Conservation (phyloP, 331 rosid genomes). For the Cydonia oblonga region DNA sequence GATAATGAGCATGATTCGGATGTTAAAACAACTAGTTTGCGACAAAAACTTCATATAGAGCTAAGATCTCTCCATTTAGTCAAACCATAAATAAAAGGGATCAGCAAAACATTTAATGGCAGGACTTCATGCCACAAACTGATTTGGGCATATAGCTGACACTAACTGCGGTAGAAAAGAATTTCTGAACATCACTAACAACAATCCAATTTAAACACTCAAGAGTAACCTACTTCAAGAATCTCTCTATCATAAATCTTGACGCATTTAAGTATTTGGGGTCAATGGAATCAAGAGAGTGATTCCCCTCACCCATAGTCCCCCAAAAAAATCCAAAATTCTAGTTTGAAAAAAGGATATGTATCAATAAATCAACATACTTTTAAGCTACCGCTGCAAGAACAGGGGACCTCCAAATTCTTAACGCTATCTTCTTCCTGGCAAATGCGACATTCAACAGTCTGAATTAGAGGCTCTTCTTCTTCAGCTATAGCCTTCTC, state of each 20-base stretch:
- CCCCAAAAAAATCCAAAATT: background rate
- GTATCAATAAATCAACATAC: conserved; percentile 4
- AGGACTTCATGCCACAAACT: background rate
- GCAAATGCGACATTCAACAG: conserved; percentile 56
- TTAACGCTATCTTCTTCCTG: conserved; percentile 46
- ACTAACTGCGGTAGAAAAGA: background rate
- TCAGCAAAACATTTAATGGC: background rate
- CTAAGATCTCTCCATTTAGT: background rate
- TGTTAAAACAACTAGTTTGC: background rate
- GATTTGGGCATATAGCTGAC: background rate
- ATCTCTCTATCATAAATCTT: background rate
- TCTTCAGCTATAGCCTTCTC: conserved; percentile 25
- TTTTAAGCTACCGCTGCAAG: conserved; percentile 57
- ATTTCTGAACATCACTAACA: background rate
- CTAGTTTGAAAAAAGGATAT: background rate
- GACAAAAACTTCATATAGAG: background rate
- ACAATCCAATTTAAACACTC: background rate
- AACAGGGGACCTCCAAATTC: conserved; percentile 52
- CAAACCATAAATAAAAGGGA: background rate
- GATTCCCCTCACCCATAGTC: background rate
- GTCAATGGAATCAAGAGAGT: background rate
- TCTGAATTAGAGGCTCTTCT: conserved; percentile 35
- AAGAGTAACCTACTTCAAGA: background rate
- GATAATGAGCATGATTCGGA: background rate
- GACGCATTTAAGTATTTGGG: background rate